A percentile compares a stretch with the other conserved stretches of the same genome.
phyloP scores from a whole-genome alignment of 805 yeast species.

The Candida odintsovae region DNA sequence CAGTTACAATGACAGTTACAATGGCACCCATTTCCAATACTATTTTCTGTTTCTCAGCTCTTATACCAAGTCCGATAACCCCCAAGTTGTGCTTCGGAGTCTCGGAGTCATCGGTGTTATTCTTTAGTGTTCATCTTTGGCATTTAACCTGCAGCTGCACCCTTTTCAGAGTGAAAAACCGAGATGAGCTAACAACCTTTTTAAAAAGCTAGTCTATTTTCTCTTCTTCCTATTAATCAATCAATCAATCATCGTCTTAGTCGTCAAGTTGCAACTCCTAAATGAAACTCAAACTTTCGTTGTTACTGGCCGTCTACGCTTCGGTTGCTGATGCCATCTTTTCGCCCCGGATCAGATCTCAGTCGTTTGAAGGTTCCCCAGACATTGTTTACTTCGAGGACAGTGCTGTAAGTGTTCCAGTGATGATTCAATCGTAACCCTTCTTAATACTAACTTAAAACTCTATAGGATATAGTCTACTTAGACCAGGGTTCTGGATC shows the following conservation, averaged over 20 bases:
- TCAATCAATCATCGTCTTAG: too few relatives aligned
- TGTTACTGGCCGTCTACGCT: slow-evolving; percentile 8
- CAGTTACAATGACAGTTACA: too few relatives aligned
- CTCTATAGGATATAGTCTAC: slow-evolving; percentile 9
- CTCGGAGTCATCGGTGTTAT: neutral
- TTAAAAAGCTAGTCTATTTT: neutral
- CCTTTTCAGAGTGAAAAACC: neutral
- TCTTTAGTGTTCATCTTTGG: neutral
- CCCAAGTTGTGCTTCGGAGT: neutral
- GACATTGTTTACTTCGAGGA: slow-evolving; percentile 29
- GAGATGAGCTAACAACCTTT: neutral
- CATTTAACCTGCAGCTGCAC: neutral
- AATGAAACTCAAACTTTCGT: neutral
- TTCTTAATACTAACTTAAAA: slow-evolving; percentile 10
- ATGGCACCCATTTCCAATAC: neutral
- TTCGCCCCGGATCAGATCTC: slow-evolving; percentile 20
- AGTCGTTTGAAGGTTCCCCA: slow-evolving; percentile 19
- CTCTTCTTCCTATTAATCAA: neutral
- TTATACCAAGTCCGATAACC: neutral
- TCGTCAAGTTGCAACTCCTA: neutral
- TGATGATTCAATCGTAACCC: neutral
- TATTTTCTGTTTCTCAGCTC: too few relatives aligned
- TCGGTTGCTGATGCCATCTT: slow-evolving; percentile 16
- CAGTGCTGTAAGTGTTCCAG: slow-evolving; percentile 22
- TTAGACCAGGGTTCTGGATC: slow-evolving; percentile 23